Base-by-base conservation (phyloP, 139 green algal species). In the Tetraselmis chui region DNA sequence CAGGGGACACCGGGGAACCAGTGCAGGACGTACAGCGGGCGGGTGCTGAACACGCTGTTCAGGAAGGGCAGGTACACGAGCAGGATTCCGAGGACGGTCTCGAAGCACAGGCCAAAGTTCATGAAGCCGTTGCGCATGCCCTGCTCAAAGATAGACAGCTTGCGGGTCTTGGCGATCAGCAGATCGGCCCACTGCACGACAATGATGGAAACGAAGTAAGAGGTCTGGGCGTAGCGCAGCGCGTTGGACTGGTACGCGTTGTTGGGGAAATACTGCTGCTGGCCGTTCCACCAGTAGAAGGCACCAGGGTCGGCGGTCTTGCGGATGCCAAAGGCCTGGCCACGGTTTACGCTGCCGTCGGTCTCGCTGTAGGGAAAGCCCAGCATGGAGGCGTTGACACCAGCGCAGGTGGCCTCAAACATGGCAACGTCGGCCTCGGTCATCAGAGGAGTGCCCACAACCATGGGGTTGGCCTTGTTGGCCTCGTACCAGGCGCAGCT, bases 101-200 rank as follows among this genome's bases (percentile, higher is more conserved):
- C 89, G 32, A 93, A 92, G 0, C 88, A 30, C 27, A 96, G 84
- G 2, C 86, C 88, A 75, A 91, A 89, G 81, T 94, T 92, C 82
- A 95, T 90, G 79, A 94, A 87, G 22, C 80, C 82, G 87, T 93
- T 93, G 59, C 75, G 28, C 81, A 94, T 83, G 78, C 89, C 88
- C 79, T 90, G 85, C 58, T 83, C 79, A 79, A 91, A 91, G 76
- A 96, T 59, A 26, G 90, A 92, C 77, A 96, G 85, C 77, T 91
- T 93, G 78, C 92, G 89, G 11, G 91, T 96, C 90, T 96, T 96
- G 88, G 80, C 87, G 31, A 96, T 88, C 1, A 96, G 78, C 59
- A 95, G 84, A 79, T 94, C 92, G 2, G 85, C 80, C 87, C 89
- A 92, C 84, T 92, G 78, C 45, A 84, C 86, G 79, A 91, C 82